A percentile compares a stretch with the other conserved stretches of the same genome.
These are phyloP conservation scores for Fusarium piperis DNA, from an alignment of 2,329 filamentous ascomycete species.

Conservation along the genomic window DNA sequence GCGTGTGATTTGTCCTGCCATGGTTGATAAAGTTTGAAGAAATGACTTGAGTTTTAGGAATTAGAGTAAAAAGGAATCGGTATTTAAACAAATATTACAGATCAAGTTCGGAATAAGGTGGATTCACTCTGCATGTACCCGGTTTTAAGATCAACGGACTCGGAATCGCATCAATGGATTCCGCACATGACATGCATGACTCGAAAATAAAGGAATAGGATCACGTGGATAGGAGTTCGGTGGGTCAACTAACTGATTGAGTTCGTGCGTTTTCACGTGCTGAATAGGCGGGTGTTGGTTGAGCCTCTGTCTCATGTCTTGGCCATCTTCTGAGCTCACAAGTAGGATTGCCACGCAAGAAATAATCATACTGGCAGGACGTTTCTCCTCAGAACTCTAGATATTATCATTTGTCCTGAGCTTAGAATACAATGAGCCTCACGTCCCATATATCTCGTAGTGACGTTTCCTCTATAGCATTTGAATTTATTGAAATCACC, in stretches of 20 bases:
- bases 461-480: too few relatives aligned
- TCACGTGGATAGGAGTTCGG: too few relatives aligned
- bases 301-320: neutral
- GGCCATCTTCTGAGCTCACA: neutral
- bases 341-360: neutral
- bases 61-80: neutral
- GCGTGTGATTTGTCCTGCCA: slow-evolving; percentile 37
- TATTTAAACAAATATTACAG: neutral
- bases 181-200: neutral
- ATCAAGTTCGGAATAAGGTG: neutral
- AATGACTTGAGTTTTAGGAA: neutral
- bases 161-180: neutral
- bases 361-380: neutral
- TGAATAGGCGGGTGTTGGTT: neutral
- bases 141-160: neutral
- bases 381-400: neutral
- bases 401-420: neutral
- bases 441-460: neutral
- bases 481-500: neutral
- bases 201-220: neutral
- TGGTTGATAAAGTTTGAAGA: neutral
- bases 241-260: neutral
- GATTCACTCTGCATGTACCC: neutral
- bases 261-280: neutral
- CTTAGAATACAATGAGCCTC: neutral